Evolutionary conservation across 2,329 filamentous ascomycete genomes (phyloP).

Genomic region (Grosmannia huntii): DNA sequence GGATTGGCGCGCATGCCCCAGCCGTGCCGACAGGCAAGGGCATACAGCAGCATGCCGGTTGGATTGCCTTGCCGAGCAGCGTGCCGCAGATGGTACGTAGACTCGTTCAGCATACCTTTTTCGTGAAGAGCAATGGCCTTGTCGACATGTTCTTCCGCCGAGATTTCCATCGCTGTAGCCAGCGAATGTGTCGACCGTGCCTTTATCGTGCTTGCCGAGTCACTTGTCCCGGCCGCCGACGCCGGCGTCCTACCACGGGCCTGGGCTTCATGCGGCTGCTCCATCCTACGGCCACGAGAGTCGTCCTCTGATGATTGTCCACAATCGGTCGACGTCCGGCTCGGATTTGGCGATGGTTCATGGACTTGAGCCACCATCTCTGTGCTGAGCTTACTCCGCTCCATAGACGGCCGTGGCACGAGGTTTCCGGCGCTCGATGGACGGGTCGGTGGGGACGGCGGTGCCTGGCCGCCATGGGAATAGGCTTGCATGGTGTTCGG

Average conservation of each 20-base stretch:
- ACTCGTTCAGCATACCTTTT: conserved; percentile 76
- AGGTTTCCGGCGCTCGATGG: conserved; percentile 42
- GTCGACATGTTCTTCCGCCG: conserved; percentile 75
- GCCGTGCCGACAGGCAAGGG: conserved; percentile 85
- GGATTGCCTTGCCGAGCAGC: conserved; percentile 77
- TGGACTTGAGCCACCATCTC: conserved; percentile 29
- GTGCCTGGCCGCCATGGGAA: conserved; percentile 31
- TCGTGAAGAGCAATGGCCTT: conserved; percentile 89
- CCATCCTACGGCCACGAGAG: conserved; percentile 31
- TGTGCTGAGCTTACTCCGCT: conserved; percentile 36
- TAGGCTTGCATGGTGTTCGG: conserved; percentile 30
- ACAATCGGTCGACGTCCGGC: conserved; percentile 31
- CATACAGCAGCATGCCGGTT: conserved; percentile 92
- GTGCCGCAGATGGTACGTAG: conserved; percentile 86
- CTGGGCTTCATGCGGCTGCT: conserved; percentile 23
- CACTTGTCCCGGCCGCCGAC: conserved; percentile 35
- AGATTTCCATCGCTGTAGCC: conserved; percentile 52
- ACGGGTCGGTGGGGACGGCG: conserved; percentile 48
- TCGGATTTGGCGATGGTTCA: conserved; percentile 31
- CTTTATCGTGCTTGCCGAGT: conserved; percentile 42
- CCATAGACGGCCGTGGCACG: conserved; percentile 32
- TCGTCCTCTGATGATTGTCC: conserved; percentile 34
- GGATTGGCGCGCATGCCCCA: conserved; percentile 96
- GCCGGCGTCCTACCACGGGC: conserved; percentile 28
- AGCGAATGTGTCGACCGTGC: conserved; percentile 33